Evolutionary conservation across 2,329 filamentous ascomycete genomes (phyloP).

Genomic region (Exutisphaerella laricina): DNA sequence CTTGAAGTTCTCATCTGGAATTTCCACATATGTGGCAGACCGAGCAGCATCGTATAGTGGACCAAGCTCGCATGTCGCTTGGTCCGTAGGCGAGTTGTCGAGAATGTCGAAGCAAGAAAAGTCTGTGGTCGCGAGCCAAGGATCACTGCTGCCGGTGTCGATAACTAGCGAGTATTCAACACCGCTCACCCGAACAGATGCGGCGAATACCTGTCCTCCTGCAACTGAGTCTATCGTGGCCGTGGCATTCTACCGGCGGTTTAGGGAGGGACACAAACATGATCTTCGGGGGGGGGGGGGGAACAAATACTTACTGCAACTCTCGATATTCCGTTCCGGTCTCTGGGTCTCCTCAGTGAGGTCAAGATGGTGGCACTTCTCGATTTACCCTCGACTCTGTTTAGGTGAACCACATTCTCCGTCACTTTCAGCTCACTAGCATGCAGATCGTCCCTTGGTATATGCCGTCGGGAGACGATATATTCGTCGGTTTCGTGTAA

Average conservation of each 20-base stretch:
- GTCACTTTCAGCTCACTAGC: slow-evolving; percentile 22
- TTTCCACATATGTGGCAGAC: slow-evolving; percentile 33
- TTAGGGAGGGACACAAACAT: too few species aligned
- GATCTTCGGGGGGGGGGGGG: too few species aligned
- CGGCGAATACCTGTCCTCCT: slow-evolving; percentile 30
- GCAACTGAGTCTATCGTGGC: slow-evolving; percentile 18
- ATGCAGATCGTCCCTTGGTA: slow-evolving; percentile 7
- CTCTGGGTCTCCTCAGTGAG: too few species aligned
- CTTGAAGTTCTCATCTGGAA: slow-evolving; percentile 40
- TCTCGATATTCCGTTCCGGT: slow-evolving; percentile 7
- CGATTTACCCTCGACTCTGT: slow-evolving; percentile 16
- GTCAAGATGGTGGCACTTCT: too few species aligned
- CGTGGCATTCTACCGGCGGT: slow-evolving; percentile 19
- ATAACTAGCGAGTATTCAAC: slow-evolving; percentile 36
- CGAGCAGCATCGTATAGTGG: slow-evolving; percentile 26
- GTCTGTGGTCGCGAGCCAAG: slow-evolving; percentile 38
- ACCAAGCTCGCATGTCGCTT: slow-evolving; percentile 32
- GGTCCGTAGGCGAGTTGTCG: slow-evolving; percentile 12
- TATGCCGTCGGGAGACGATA: slow-evolving; percentile 19
- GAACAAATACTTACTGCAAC: slow-evolving; percentile 8
- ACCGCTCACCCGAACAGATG: slow-evolving; percentile 27
- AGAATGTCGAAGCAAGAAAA: slow-evolving; percentile 25
- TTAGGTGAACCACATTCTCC: slow-evolving; percentile 23
- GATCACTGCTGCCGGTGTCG: slow-evolving; percentile 47
- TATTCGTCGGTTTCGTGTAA: slow-evolving; percentile 14